Evolutionary conservation across 495 filamentous ascomycete species (phyloP).

Genomic region (Tetracladium marchalianum): DNA sequence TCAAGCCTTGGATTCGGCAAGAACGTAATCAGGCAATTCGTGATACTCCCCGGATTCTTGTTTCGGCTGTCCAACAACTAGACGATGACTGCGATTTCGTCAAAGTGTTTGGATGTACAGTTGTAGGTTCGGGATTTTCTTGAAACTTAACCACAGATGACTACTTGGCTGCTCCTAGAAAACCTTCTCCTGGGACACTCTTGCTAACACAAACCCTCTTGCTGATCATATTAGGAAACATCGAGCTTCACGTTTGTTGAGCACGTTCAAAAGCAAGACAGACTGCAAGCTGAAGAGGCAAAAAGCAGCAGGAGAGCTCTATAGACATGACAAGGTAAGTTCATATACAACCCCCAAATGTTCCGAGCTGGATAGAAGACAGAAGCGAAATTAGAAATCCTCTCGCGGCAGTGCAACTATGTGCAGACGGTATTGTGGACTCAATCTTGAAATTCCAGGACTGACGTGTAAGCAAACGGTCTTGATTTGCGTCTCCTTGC

Average conservation of each 20-base stretch:
- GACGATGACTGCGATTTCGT: conserved; percentile 23
- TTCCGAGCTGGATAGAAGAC: not conserved
- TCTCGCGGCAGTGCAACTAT: conserved; percentile 58
- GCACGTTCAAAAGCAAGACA: conserved; percentile 49
- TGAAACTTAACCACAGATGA: conserved; percentile 45
- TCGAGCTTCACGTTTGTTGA: conserved; percentile 52
- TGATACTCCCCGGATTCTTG: conserved; percentile 58
- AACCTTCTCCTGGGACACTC: not conserved
- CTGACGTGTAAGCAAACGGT: too few species aligned
- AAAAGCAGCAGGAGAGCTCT: conserved; percentile 71
- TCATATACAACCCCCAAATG: too few species aligned
- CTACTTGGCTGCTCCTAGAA: conserved; percentile 45
- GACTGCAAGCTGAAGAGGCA: conserved; percentile 52
- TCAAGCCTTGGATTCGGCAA: conserved; percentile 45
- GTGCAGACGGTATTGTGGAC: conserved; percentile 28
- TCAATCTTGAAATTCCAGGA: not conserved
- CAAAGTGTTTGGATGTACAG: conserved; percentile 15
- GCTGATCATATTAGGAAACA: conserved; percentile 28
- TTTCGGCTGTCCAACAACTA: conserved; percentile 56
- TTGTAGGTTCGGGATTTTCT: not conserved
- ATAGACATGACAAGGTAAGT: conserved; percentile 62
- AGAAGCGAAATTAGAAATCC: conserved; percentile 46
- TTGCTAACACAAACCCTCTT: too few species aligned
- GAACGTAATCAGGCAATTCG: conserved; percentile 25
- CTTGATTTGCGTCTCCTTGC: too few species aligned